Percentiles rank a stretch among this genome's conserved stretches.
Conservation (phyloP, 768 basidiomycete species). For the Boletus pseudo-olivaceus region DNA sequence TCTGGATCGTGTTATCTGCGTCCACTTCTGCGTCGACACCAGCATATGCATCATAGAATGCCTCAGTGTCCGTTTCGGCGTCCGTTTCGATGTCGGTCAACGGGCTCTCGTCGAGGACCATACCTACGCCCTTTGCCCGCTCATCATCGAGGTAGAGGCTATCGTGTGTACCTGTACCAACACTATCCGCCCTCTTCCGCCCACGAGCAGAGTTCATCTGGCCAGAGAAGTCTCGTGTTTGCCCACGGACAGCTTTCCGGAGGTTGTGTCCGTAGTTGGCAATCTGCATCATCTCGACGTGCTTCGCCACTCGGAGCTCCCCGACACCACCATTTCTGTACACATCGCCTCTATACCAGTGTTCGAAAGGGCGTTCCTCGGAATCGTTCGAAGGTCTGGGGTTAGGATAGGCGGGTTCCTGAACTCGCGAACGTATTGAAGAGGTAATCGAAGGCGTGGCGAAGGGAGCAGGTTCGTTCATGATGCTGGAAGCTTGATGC, state of each 20-base stretch:
- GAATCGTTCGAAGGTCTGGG: constrained; percentile 66
- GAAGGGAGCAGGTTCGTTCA: constrained; percentile 68
- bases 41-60: constrained; percentile 39
- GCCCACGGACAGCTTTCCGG: constrained; percentile 28
- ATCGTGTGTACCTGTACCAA: constrained; percentile 51
- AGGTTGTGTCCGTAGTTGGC: constrained; percentile 77
- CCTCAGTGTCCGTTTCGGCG: constrained; percentile 36
- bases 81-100: constrained; percentile 70
- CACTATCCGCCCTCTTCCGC: constrained; percentile 65
- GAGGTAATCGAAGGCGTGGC: constrained; percentile 41
- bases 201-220: constrained; percentile 27
- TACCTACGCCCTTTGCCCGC: constrained; percentile 39
- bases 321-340: constrained; percentile 88
- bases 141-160: constrained; percentile 72
- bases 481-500: constrained; percentile 44
- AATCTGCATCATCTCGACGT: constrained; percentile 84
- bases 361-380: constrained; percentile 80
- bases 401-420: constrained; percentile 32
- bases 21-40: constrained; percentile 15
- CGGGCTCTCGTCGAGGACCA: constrained; percentile 73
- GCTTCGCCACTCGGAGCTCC: constrained; percentile 68
- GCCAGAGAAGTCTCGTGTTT: constrained; percentile 23
- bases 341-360: constrained; percentile 88
- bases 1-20: constrained; percentile 17
- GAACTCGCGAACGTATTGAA: constrained; percentile 37